Percentiles rank a stretch among this genome's conserved stretches.
These are phyloP conservation scores for Leishmania arabica DNA, from an alignment of 208 protist genomes.

Conservation along the genomic window DNA sequence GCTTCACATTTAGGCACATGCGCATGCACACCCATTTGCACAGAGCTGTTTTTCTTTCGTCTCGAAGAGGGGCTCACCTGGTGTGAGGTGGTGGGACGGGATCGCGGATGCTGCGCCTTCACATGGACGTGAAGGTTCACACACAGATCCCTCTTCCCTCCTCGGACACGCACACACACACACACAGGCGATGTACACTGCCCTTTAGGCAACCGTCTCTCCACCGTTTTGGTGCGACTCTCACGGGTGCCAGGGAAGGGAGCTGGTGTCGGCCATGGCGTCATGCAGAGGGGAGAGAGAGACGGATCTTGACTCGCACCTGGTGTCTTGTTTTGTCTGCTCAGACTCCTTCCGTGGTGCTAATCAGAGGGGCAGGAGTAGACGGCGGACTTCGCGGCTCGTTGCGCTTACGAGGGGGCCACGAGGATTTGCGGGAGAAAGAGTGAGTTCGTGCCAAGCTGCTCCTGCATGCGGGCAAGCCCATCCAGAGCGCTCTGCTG, in stretches of 20 bases:
- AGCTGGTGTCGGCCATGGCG: neutral
- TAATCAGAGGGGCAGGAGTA: neutral
- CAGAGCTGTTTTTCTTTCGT: neutral
- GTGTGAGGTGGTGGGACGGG: neutral
- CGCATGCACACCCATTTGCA: neutral
- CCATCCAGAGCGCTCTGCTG: constrained; percentile 51
- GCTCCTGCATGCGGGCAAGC: constrained; percentile 46
- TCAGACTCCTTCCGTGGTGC: neutral
- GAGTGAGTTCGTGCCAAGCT: constrained; percentile 44
- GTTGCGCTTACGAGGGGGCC: constrained; percentile 13
- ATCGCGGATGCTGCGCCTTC: neutral
- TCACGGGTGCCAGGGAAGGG: neutral
- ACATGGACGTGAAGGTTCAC: neutral
- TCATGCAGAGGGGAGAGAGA: neutral
- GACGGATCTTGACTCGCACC: neutral
- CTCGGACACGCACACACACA: neutral
- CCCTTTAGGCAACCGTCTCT: neutral
- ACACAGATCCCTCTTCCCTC: neutral
- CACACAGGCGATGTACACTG: neutral
- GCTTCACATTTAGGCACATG: neutral
- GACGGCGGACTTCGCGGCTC: neutral
- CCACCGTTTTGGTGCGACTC: neutral
- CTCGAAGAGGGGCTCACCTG: neutral
- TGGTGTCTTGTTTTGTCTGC: neutral
- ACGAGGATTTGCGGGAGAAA: constrained; percentile 67